phyloP scores from a whole-genome alignment of 441 rosid species.

The Capsella rubella region DNA sequence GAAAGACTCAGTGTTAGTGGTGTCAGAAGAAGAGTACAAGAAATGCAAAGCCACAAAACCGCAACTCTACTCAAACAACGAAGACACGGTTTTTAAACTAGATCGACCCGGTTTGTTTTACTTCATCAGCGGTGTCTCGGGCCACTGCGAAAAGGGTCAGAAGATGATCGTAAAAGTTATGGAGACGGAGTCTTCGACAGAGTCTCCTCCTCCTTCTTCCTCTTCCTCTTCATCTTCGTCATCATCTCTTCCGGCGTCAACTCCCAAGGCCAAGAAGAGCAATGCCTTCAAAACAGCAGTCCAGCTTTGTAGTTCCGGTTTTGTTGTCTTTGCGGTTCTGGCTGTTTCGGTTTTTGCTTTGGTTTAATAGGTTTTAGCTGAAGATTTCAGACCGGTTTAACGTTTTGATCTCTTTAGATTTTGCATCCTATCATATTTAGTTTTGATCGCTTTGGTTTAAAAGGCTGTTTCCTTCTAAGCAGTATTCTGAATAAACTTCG shows the following conservation, averaged over 20 bases:
- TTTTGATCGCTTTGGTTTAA: no score
- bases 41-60: conserved; percentile 79
- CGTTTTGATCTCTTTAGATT: conserved; percentile 3
- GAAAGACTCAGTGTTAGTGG: conserved; percentile 83
- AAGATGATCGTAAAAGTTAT: conserved; percentile 81
- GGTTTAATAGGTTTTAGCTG: conserved; percentile 16
- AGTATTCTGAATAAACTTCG: conserved; percentile 15
- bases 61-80: conserved; percentile 76
- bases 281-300: conserved; percentile 25
- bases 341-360: conserved; percentile 37
- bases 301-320: conserved; percentile 27
- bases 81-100: conserved; percentile 61
- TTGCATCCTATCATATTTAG: neutral
- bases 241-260: conserved; percentile 18
- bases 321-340: conserved; percentile 21
- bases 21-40: conserved; percentile 71
- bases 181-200: conserved; percentile 36
- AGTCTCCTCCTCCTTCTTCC: conserved; percentile 15
- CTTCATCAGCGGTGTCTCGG: conserved; percentile 81
- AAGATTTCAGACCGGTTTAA: conserved; percentile 12
- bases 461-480: conserved; percentile 12
- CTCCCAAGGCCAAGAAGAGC: conserved; percentile 40
- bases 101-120: conserved; percentile 70
- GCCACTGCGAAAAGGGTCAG: conserved; percentile 82
- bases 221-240: neutral